Evolutionary conservation across 345 rosid species (phyloP), one percentile per base, ranked within the genome.

Genomic region (Tarenaya hassleriana): DNA sequence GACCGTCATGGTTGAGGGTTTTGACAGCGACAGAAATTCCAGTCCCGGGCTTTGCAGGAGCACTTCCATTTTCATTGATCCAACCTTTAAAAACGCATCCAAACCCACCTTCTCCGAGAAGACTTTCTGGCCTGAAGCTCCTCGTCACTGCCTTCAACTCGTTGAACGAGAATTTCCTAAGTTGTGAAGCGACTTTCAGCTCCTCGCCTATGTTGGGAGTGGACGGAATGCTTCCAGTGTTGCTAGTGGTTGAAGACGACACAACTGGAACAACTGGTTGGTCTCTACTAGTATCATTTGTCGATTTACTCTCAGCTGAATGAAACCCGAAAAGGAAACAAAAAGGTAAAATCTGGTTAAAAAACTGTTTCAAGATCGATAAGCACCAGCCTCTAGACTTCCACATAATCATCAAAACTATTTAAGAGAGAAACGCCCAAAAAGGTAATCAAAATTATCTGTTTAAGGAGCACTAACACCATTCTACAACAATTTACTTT

Each of bases 41-140:
- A 4, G 55, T 54, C 6, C 83, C 77, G 49, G 72, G 72, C 58
- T 67, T 78, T 18, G 55, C 68, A 0, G 70, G 55, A 55, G 68
- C 17, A 29, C 67, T 64, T 53, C 80, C 69, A 35, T 46, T 50
- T 49, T 72, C 72, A 45, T 56, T 60, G 49, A 78, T 69, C 80
- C 79, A 77, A 14, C 73, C 79, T 67, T 77, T 77, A 52, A 63
- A 77, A 10, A 77, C 79, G 27, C 71, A 70, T 18, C 80, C 83
- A 64, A 78, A 78, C 16, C 83, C 83, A 44, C 78, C 78, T 47
- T 69, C 69, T 8, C 78, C 75, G 0, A 73, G 60, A 54, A 73
- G 66, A 58, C 54, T 69, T 46, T 73, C 75, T 10, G 58, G 72
- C 24, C 69, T 61, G 33, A 69, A 74, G 44, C 46, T 69, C 51